phyloP scores from a whole-genome alignment of 371 early-diverging fungal species.

The Saksenaea vasiformis region DNA sequence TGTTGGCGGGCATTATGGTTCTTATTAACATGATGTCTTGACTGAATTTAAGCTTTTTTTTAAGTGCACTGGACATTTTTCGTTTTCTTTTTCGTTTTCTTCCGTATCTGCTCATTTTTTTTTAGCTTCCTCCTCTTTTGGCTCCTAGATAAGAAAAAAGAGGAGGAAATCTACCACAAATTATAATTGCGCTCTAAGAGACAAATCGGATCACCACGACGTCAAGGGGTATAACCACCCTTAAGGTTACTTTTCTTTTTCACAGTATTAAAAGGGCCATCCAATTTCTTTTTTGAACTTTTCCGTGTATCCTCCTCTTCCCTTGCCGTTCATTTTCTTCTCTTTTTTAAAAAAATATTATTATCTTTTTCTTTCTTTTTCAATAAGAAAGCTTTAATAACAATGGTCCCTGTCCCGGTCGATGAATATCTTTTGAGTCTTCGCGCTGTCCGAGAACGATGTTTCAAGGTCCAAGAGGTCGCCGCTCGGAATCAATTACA shows the following conservation, averaged over 20 bases:
- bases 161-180: background rate
- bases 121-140: background rate
- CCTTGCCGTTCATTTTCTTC: background rate
- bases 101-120: background rate
- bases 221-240: background rate
- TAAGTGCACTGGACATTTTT: background rate
- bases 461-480: conserved; percentile 65
- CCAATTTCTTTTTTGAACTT: background rate
- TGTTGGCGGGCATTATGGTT: background rate
- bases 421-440: conserved; percentile 70
- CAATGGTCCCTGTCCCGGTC: conserved; percentile 20
- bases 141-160: background rate
- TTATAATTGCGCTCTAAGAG: background rate
- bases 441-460: conserved; percentile 76
- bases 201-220: background rate
- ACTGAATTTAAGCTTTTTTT: background rate
- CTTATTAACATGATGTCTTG: background rate
- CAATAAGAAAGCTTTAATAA: background rate
- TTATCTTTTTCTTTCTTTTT: background rate
- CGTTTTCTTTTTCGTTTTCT: background rate
- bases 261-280: background rate
- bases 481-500: conserved; percentile 55
- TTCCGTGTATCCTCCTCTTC: background rate
- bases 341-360: background rate
- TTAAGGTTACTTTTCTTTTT: background rate